A percentile compares a stretch with the other conserved stretches of the same genome.
These are phyloP conservation scores for Coemansia reversa DNA, from an alignment of 192 early-diverging fungal species.

Conservation along the genomic window DNA sequence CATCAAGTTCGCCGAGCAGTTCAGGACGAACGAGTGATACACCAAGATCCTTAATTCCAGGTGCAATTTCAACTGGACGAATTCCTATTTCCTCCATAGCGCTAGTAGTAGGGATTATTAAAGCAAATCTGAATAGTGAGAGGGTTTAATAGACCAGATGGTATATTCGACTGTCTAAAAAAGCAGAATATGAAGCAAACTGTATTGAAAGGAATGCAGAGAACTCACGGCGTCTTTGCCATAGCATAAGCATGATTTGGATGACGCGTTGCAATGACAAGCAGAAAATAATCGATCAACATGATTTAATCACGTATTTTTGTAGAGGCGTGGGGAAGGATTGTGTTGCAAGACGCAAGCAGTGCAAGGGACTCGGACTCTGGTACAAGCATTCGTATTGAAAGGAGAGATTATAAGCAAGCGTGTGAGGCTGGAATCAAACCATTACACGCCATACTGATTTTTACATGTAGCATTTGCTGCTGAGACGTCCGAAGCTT, in stretches of 20 bases:
- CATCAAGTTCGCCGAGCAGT: conserved; percentile 48
- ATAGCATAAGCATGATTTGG: neutral
- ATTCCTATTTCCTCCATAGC: conserved; percentile 53
- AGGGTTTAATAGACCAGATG: neutral
- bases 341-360: neutral
- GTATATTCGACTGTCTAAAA: neutral
- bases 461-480: neutral
- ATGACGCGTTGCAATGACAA: conserved; percentile 1
- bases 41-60: conserved; percentile 52
- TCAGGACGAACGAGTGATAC: conserved; percentile 51
- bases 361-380: neutral
- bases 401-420: neutral
- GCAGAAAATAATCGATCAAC: conserved; percentile 5
- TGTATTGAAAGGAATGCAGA: neutral
- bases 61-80: conserved; percentile 41
- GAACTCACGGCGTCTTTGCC: neutral
- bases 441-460: neutral
- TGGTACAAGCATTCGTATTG: neutral
- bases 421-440: neutral
- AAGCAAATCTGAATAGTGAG: neutral
- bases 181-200: neutral
- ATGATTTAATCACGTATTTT: neutral
- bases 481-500: neutral
- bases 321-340: too few relatives aligned
- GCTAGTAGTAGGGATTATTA: neutral